Percentiles rank a stretch among this genome's conserved stretches.
Evolutionary conservation across 2,329 filamentous ascomycete species (phyloP).

Genomic region (Diaporthe sp.): DNA sequence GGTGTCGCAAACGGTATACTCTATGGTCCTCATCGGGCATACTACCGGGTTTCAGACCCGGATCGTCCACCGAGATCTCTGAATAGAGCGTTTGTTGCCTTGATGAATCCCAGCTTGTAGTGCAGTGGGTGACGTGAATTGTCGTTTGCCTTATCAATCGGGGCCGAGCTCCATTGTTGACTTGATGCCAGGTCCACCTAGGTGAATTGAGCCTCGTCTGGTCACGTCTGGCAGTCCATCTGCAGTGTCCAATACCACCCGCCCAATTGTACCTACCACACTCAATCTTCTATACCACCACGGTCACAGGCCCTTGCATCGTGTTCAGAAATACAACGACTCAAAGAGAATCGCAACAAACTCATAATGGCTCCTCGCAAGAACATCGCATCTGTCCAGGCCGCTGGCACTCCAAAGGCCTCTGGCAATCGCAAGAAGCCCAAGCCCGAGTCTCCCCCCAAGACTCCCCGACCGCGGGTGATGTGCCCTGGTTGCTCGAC

Average conservation of each 20-base stretch:
- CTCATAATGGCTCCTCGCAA: not conserved
- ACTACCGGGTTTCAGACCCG: fast-evolving
- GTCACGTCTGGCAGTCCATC: too few relatives aligned
- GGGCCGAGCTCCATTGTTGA: not conserved
- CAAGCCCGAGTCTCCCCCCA: not conserved
- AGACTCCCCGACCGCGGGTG: not conserved
- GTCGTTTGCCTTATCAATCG: not conserved
- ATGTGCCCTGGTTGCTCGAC: not conserved
- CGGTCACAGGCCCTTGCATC: not conserved
- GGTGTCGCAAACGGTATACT: not conserved
- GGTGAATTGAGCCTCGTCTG: not conserved
- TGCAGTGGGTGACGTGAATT: not conserved
- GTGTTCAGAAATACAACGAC: too few relatives aligned
- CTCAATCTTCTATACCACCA: not conserved
- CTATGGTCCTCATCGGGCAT: not conserved
- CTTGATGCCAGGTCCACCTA: not conserved
- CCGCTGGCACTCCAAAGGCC: not conserved
- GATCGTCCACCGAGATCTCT: not conserved
- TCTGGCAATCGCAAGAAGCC: not conserved
- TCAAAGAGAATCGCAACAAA: not conserved
- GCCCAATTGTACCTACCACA: not conserved
- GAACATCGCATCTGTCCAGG: not conserved
- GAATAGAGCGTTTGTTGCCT: not conserved
- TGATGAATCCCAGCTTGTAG: not conserved
- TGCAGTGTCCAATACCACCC: too few relatives aligned